These are phyloP conservation scores for Stachybotrys chlorohalonatus DNA, from an alignment of 2,329 filamentous ascomycete genomes.

Conservation along the genomic window DNA sequence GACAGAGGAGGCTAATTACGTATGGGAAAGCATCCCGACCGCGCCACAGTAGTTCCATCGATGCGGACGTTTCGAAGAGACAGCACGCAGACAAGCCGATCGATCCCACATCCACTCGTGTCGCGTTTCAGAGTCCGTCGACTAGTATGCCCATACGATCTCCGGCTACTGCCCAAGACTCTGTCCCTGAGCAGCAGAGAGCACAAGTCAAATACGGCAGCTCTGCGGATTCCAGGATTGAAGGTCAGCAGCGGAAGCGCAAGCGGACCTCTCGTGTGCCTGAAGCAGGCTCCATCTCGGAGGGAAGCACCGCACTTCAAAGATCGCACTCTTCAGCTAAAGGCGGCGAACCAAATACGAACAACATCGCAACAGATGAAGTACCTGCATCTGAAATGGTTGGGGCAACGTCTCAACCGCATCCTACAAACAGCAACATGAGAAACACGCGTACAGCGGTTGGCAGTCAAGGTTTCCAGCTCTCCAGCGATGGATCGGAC, in stretches of 20 bases:
- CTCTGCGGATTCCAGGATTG: not conserved
- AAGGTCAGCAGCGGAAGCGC: not conserved
- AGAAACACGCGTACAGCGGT: not conserved
- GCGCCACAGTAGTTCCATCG: not conserved
- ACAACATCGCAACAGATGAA: not conserved
- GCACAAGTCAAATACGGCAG: not conserved
- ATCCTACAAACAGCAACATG: not conserved
- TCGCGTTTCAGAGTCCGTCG: not conserved
- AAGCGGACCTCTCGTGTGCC: not conserved
- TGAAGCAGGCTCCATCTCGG: too few relatives aligned
- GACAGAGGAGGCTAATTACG: conserved; percentile 13
- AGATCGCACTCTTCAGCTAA: not conserved
- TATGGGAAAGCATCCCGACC: conserved; percentile 16
- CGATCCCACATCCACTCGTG: not conserved
- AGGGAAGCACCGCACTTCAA: not conserved
- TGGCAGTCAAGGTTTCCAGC: not conserved
- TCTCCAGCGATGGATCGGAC: not conserved
- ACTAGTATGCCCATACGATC: not conserved
- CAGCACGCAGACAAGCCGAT: not conserved
- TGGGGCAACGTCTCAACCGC: not conserved
- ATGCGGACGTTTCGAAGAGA: not conserved
- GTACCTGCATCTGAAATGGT: not conserved
- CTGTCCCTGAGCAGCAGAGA: not conserved
- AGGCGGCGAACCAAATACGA: not conserved
- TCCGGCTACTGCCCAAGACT: not conserved